These are phyloP conservation scores for Lepidium africanum DNA, from an alignment of 345 rosid genomes.

Conservation along the genomic window DNA sequence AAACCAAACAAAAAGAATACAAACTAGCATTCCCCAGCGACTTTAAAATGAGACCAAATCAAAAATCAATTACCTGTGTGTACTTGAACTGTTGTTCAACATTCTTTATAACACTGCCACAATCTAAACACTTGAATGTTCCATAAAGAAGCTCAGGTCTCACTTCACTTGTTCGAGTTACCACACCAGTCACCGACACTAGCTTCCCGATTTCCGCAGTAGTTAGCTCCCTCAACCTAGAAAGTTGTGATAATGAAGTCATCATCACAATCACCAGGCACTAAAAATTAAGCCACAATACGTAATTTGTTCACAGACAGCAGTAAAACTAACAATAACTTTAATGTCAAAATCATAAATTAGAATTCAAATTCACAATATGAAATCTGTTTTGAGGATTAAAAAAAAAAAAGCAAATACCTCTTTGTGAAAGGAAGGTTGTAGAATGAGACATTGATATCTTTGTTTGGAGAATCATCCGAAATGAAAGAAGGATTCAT, in stretches of 20 bases:
- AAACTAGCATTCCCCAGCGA: background rate
- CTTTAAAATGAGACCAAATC: background rate
- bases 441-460: conserved; percentile 74
- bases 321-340: background rate
- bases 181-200: conserved; percentile 85
- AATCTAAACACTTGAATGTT: conserved; percentile 81
- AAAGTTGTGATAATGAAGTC: background rate
- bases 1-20: background rate
- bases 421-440: conserved; percentile 74
- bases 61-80: conserved; percentile 53
- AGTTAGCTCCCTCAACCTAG: conserved; percentile 70
- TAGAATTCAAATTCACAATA: background rate
- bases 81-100: conserved; percentile 96
- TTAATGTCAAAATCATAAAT: background rate
- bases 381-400: background rate
- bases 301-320: background rate
- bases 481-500: conserved; percentile 55
- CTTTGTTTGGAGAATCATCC: conserved; percentile 82
- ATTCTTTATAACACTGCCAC: conserved; percentile 63
- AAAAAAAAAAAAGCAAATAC: conserved; percentile 24
- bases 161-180: conserved; percentile 94
- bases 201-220: conserved; percentile 85
- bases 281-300: background rate
- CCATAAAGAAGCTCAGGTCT: conserved; percentile 95
- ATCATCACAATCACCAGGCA: background rate